These are phyloP conservation scores for Penicillium sp. DNA, from an alignment of 2,329 filamentous ascomycete species.

Conservation along the genomic window DNA sequence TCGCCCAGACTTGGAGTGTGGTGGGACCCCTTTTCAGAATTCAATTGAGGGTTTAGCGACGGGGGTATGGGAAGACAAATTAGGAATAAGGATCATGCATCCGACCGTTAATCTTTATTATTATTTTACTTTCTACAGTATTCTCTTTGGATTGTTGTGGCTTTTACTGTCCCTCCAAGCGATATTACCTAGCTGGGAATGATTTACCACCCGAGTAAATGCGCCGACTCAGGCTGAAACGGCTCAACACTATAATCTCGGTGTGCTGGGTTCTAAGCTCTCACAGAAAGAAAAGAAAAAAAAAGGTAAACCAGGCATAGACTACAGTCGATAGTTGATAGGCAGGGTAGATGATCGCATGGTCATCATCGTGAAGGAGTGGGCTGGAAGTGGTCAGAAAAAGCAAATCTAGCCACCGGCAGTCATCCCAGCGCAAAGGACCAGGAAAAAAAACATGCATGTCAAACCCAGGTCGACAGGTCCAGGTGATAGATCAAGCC, in stretches of 20 bases:
- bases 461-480: not conserved
- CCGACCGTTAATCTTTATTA: not conserved
- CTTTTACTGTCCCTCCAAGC: not conserved
- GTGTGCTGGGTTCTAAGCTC: not conserved
- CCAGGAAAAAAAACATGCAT: not conserved
- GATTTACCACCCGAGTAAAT: not conserved
- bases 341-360: not conserved
- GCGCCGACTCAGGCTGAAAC: not conserved
- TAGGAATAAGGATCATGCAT: not conserved
- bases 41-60: not conserved
- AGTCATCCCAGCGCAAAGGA: not conserved
- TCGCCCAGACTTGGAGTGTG: not conserved
- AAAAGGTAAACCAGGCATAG: not conserved
- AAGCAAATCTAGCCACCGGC: not conserved
- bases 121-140: not conserved
- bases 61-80: not conserved
- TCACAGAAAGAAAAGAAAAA: not conserved
- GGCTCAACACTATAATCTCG: not conserved
- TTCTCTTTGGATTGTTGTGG: not conserved
- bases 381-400: not conserved
- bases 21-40: not conserved
- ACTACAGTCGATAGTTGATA: not conserved
- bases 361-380: not conserved
- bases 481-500: constrained; percentile 4
- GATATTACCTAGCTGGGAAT: not conserved